phyloP scores from a whole-genome alignment of 176 grass and related monocot genomes.

The Carex littledalei region DNA sequence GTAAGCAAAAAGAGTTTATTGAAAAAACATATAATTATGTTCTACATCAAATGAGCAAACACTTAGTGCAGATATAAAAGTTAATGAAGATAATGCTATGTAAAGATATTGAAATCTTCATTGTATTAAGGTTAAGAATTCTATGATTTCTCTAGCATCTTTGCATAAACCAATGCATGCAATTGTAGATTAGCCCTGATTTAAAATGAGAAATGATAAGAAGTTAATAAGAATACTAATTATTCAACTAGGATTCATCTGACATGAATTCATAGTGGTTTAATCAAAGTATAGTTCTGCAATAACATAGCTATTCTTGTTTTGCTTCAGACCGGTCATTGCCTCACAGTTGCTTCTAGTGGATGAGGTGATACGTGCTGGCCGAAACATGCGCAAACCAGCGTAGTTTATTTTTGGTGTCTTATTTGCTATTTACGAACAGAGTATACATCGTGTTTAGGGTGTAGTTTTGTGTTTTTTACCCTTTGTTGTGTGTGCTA shows the following conservation, averaged over 20 bases:
- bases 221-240: not conserved
- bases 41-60: not conserved
- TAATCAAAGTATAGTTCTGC: not conserved
- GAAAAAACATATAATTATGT: not conserved
- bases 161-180: not conserved
- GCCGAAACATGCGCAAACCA: constrained; percentile 94
- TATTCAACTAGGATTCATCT: not conserved
- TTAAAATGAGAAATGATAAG: not conserved
- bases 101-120: not conserved
- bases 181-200: not conserved
- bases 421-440: not conserved
- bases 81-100: not conserved
- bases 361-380: constrained; percentile 88
- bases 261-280: not conserved
- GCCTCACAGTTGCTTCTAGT: constrained; percentile 84
- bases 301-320: not conserved
- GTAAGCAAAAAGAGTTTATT: not conserved
- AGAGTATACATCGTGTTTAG: not conserved
- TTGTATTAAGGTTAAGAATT: not conserved
- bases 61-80: not conserved
- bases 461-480: not conserved
- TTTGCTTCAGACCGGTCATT: constrained; percentile 72
- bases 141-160: not conserved
- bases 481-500: not conserved
- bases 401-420: constrained; percentile 31